Evolutionary conservation across 1,139 yeast genomes (phyloP), one percentile per base, ranked within the genome.

Genomic region (Protomyces pachydermus): DNA sequence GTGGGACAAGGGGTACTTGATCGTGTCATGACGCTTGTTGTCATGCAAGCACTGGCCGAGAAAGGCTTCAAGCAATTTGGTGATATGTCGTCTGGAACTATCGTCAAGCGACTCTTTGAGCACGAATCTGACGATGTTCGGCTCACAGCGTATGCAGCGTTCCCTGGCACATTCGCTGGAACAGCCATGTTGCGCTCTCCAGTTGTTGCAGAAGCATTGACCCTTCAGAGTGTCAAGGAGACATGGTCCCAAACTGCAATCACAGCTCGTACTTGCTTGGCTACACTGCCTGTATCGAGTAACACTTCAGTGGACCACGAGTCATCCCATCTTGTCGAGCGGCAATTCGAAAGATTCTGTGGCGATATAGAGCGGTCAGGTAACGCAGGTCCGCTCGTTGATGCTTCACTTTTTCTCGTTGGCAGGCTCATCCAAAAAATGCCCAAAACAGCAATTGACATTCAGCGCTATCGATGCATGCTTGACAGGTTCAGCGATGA

Each of bases 41-140:
- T 53, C 16, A n/a, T 58, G 56, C 32, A 55, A 10, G 56, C 62
- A 16, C 25, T 42, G 20, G 53, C 62, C 12, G 62, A 58, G 18
- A 38, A 55, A 9, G 54, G 46, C 8, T 58, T 58, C 46, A 45
- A 52, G 37, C 28, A 28, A 2, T 52, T 58, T 32, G 52, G 45
- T 48, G 45, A 23, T 25, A 37, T 50, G 28, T 52, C 62, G 5
- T 35, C 25, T n/a, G 42, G 52, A 16, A 23, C 20, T 14, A 55
- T 51, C 18, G 18, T 58, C 51, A 42, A 10, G n/a, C 25, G 25
- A 14, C 45, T 58, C 39, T 39, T 58, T 18, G 45, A 52, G 23
- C 56, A 58, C 14, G 52, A 32, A 5, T 16, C 56, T 18, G 35
- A 18, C 10, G 62, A 58, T 16, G 53, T 58, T 3, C 56, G 62